A percentile compares a stretch with the other conserved stretches of the same genome.
Evolutionary conservation across 2,329 filamentous ascomycete genomes (phyloP).

Genomic region (Parastagonospora avenae): DNA sequence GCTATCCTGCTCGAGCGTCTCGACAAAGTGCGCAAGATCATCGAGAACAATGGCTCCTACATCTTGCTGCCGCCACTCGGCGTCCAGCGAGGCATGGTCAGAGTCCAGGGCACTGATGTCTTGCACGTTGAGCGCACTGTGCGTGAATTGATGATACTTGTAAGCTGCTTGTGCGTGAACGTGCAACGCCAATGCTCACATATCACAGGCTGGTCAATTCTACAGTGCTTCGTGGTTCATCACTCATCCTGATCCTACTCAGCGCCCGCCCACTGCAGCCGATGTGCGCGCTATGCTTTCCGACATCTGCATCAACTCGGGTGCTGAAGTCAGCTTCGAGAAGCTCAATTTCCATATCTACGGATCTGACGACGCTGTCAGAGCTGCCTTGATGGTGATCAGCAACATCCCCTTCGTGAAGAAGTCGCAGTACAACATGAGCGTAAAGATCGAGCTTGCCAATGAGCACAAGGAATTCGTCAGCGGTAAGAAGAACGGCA

Average conservation of each 20-base stretch:
- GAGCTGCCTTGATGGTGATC: slow-evolving; percentile 91
- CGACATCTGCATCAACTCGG: slow-evolving; percentile 95
- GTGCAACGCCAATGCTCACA: slow-evolving; percentile 20
- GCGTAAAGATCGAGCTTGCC: slow-evolving; percentile 97
- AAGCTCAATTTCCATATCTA: slow-evolving; percentile 93
- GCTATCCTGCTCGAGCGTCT: slow-evolving; percentile 88
- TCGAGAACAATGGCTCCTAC: slow-evolving; percentile 94
- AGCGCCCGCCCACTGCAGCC: slow-evolving; percentile 64
- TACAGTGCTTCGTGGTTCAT: slow-evolving; percentile 98
- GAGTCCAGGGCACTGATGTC: slow-evolving; percentile 91
- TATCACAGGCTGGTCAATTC: slow-evolving; percentile 82
- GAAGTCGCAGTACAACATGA: slow-evolving; percentile 86
- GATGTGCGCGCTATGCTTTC: slow-evolving; percentile 90
- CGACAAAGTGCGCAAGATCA: slow-evolving; percentile 97
- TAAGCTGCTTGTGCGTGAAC: slow-evolving; percentile 52
- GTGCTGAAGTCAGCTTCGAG: slow-evolving; percentile 92
- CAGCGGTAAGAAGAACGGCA: slow-evolving; percentile 99
- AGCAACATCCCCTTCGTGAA: slow-evolving; percentile 89
- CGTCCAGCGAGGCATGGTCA: slow-evolving; percentile 80
- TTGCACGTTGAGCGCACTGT: slow-evolving; percentile 94
- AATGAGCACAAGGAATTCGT: slow-evolving; percentile 99
- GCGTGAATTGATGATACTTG: slow-evolving; percentile 91
- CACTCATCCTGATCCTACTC: slow-evolving; percentile 72
- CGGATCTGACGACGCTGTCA: slow-evolving; percentile 94
- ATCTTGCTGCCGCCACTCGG: slow-evolving; percentile 90